Conservation (phyloP, 306 rosid species). For the Alnus rubra region DNA sequence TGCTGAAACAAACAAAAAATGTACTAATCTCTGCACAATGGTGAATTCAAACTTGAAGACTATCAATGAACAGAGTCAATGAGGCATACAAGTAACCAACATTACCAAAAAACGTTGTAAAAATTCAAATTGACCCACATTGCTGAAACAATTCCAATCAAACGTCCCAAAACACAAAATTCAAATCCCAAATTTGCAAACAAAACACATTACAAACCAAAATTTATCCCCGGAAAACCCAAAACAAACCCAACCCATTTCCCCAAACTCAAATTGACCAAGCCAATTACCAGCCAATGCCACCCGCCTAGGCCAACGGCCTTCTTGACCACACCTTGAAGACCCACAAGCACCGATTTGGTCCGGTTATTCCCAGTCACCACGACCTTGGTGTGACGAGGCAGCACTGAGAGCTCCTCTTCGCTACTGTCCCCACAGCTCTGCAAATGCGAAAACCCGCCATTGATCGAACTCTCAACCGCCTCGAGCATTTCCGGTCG, state of each 20-base stretch:
- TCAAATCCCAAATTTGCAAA: slow-evolving; percentile 22
- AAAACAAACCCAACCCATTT: slow-evolving; percentile 18
- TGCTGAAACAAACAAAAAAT: slow-evolving; percentile 3
- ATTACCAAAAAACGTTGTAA: background rate
- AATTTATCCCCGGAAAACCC: slow-evolving; percentile 4
- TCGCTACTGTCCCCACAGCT: slow-evolving; percentile 95
- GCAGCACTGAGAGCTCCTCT: slow-evolving; percentile 94
- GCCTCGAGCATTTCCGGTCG: slow-evolving; percentile 70
- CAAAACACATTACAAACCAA: slow-evolving; percentile 24
- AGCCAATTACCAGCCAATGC: slow-evolving; percentile 97
- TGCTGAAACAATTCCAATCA: slow-evolving; percentile 16
- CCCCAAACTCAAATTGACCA: background rate
- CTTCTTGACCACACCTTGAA: slow-evolving; percentile 94
- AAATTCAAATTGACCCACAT: slow-evolving; percentile 39
- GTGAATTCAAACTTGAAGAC: background rate
- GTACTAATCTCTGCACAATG: background rate
- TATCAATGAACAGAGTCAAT: background rate
- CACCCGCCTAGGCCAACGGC: slow-evolving; percentile 98
- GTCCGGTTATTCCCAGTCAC: slow-evolving; percentile 98
- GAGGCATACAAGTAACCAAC: slow-evolving; percentile 10
- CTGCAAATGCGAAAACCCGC: slow-evolving; percentile 87
- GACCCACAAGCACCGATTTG: slow-evolving; percentile 96
- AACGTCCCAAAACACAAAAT: background rate
- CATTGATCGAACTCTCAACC: slow-evolving; percentile 81
- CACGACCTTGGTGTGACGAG: slow-evolving; percentile 97